phyloP scores from a whole-genome alignment of 768 basidiomycete genomes.

The Kwoniella shandongensis region DNA sequence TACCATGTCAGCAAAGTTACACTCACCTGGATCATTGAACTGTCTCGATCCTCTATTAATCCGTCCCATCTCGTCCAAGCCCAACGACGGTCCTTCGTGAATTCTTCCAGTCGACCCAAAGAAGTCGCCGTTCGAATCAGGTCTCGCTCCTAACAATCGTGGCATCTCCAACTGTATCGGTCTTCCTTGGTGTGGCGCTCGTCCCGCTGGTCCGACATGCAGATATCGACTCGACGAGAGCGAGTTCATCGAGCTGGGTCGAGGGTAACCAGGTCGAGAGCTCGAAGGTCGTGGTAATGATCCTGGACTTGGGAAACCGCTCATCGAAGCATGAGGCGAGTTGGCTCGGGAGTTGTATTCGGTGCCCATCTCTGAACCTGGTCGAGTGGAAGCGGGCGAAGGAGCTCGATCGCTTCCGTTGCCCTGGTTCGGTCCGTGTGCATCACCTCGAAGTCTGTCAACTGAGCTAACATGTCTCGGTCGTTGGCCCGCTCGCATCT shows the following conservation, averaged over 20 bases:
- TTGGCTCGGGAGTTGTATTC: constrained; percentile 16
- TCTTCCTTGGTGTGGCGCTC: constrained; percentile 41
- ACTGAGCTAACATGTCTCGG: constrained; percentile 26
- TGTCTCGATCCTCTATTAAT: constrained; percentile 31
- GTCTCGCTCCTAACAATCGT: constrained; percentile 25
- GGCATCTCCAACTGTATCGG: constrained; percentile 40
- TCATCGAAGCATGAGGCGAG: constrained; percentile 22
- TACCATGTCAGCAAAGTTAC: too few species aligned
- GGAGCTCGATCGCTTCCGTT: constrained; percentile 20
- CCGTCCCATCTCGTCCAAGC: constrained; percentile 39
- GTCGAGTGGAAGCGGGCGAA: constrained; percentile 24
- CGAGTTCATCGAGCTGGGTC: constrained; percentile 33
- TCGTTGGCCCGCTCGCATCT: constrained; percentile 9
- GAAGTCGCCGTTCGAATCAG: constrained; percentile 28
- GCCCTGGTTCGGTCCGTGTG: not conserved
- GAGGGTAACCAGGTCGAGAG: constrained; percentile 14
- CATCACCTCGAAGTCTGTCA: constrained; percentile 32
- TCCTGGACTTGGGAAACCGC: constrained; percentile 16
- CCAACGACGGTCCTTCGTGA: constrained; percentile 5
- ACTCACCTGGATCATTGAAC: constrained; percentile 16
- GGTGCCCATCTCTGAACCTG: constrained; percentile 15
- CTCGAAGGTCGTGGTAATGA: constrained; percentile 9
- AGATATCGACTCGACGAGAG: constrained; percentile 27
- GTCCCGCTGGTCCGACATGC: constrained; percentile 30
- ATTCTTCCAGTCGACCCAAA: constrained; percentile 14